Base-by-base conservation (phyloP, 2,329 filamentous ascomycete genomes). In the Stemphylium vesicarium region DNA sequence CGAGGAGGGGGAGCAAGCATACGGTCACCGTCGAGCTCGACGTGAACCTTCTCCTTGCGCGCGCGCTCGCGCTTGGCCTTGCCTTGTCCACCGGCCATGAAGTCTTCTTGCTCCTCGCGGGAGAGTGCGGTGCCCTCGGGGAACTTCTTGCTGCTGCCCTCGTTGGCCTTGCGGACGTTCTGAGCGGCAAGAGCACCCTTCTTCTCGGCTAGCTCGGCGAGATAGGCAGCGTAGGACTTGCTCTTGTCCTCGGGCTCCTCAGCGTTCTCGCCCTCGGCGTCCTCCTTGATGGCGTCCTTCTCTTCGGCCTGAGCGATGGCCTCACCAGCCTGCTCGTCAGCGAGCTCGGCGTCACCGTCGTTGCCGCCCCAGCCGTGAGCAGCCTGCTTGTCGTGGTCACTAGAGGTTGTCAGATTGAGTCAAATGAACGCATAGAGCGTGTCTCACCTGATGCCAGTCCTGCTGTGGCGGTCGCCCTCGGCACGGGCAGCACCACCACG, bases 61-160 rank as follows among this genome's bases (percentile, higher is more conserved):
- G 94, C 89, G 75, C 92, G 91, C 82, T 94, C 87, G 75, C 91
- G 90, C 75, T 80, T 81, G 77, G 86, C 79, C 88, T 97, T 97
- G 81, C 88, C 89, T 60, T 82, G 83, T 65, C 84, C 78, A 68
- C 84, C 87, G 71, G 89, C 80, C 74, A 96, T 89, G 85, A 91
- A 97, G 64, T 76, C 74, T 69, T 89, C 87, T 70, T 92, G 87
- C 50, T 85, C 84, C 56, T 75, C 75, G 64, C 81, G 82, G 70
- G 76, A 71, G 69, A 86, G 69, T 61, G 82, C 79, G 83, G 93
- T 96, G 76, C 92, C 92, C 71, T 85, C 83, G 72, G 90, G 90
- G 91, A 93, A 96, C 85, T 97, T 95, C 86, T 95, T 94, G 84
- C 92, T 91, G 82, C 83, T 85, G 73, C 93, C 93, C 83, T 97